A percentile compares a stretch with the other conserved stretches of the same genome.
phyloP scores from a whole-genome alignment of 352 stramenopile genomes.

The Plasmopara viticola region DNA sequence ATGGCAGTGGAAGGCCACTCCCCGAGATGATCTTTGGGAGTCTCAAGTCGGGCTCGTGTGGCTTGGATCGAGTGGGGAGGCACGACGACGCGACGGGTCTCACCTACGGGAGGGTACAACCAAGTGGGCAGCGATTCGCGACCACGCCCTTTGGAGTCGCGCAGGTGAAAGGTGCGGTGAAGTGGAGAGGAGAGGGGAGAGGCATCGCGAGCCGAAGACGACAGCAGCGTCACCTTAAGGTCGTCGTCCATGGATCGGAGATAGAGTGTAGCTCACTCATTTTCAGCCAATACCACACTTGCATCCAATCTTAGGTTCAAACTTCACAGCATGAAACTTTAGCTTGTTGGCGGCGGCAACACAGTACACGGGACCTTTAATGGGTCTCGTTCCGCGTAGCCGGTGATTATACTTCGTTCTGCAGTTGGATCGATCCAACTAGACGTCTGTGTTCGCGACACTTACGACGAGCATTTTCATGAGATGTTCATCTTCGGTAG shows the following conservation, averaged over 20 bases:
- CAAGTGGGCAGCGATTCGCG: slow-evolving; percentile 20
- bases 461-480: no score
- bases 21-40: slow-evolving; percentile 32
- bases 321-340: no score
- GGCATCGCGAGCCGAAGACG: slow-evolving; percentile 15
- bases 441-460: no score
- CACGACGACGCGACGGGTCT: slow-evolving; percentile 26
- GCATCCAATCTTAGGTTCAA: no score
- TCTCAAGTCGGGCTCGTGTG: slow-evolving; percentile 22
- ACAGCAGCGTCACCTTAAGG: slow-evolving; percentile 37
- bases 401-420: no score
- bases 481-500: no score
- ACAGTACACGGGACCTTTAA: no score
- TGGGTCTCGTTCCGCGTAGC: no score
- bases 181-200: slow-evolving; percentile 9
- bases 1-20: slow-evolving; percentile 88
- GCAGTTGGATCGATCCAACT: no score
- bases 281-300: no score
- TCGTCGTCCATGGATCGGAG: slow-evolving; percentile 18
- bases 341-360: no score
- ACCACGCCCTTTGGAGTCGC: slow-evolving; percentile 17
- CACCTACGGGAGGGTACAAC: slow-evolving; percentile 41
- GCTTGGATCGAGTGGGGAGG: slow-evolving; percentile 20
- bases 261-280: no score
- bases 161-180: slow-evolving; percentile 16